phyloP scores from a whole-genome alignment of 345 rosid genomes.

The Tarenaya hassleriana region DNA sequence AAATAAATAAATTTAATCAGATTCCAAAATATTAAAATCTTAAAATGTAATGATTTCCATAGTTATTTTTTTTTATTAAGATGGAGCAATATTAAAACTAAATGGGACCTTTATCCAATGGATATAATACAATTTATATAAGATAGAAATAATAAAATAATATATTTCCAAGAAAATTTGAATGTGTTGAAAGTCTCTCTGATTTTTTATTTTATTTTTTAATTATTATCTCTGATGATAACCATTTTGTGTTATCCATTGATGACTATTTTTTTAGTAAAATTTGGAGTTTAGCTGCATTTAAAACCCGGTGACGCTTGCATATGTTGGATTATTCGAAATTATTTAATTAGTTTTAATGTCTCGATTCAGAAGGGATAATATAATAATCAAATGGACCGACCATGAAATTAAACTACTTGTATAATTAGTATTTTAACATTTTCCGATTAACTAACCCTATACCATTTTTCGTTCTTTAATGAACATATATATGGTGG shows the following conservation, averaged over 20 bases:
- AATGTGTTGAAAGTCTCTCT: too few species aligned
- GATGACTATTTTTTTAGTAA: too few species aligned
- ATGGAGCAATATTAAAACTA: background rate
- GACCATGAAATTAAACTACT: background rate
- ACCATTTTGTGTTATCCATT: too few species aligned
- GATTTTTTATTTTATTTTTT: too few species aligned
- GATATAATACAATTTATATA: too few species aligned
- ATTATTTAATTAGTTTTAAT: too few species aligned
- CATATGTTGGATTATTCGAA: too few species aligned
- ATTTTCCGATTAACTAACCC: background rate
- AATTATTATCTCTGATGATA: too few species aligned
- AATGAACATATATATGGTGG: background rate
- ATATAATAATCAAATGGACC: background rate
- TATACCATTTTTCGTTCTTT: background rate
- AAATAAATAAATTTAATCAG: background rate
- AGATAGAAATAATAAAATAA: too few species aligned
- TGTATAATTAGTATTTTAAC: background rate
- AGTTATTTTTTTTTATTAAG: background rate
- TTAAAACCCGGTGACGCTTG: too few species aligned
- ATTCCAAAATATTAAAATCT: background rate
- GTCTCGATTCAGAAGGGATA: background rate
- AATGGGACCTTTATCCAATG: slow-evolving; percentile 5
- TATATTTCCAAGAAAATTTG: too few species aligned
- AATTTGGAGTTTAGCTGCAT: too few species aligned
- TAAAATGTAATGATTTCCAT: background rate